Base-by-base conservation (phyloP, 495 filamentous ascomycete species). In the Lindgomyces ingoldianus region DNA sequence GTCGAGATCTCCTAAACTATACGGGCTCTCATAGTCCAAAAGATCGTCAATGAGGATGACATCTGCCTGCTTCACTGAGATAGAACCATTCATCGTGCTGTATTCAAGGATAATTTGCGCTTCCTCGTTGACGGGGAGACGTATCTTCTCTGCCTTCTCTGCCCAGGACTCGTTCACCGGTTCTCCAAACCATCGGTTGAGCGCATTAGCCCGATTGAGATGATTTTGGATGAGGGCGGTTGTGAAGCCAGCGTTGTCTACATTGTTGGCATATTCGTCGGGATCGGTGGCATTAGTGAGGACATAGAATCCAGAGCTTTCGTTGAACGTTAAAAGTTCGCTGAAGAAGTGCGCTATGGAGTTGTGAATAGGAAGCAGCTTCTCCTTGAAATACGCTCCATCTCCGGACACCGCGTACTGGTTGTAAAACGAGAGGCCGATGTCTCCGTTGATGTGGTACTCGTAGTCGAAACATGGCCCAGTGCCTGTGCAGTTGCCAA, bases 201-300 rank as follows among this genome's bases (percentile, higher is more conserved):
- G 83, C 3, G 68, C 36, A 64, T 87, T 87, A 10, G 85, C 83
- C 52, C 81, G 74, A 62, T 75, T 61, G 83, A 80, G 16, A 81
- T 87, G 69, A 79, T 76, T 33, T 77, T 84, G 57, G 58, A 89
- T 84, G 9, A 89, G 75, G 0, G 87, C 82, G 78, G 89, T 89
- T 0, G 89, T 91, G 70, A 84, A 92, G 24, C 85, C 89, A 45
- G 87, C 86, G 22, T 89, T 89, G 67, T 88, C 81, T 19, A 89
- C 73, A 29, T 84, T 78, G 67, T 92, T 91, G 4, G 87, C 88
- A 68, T 89, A 90, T 73, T 90, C 87, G 69, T 90, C 87, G 76
- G 89, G 89, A 74, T 92, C 89, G 0, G 89, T 92, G 81, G 89
- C 89, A 66, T 92, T 92, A n/a, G 69, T 62, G 9, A 85, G 67